Base-by-base conservation (phyloP, 768 basidiomycete genomes). In the Lentinula sp. region DNA sequence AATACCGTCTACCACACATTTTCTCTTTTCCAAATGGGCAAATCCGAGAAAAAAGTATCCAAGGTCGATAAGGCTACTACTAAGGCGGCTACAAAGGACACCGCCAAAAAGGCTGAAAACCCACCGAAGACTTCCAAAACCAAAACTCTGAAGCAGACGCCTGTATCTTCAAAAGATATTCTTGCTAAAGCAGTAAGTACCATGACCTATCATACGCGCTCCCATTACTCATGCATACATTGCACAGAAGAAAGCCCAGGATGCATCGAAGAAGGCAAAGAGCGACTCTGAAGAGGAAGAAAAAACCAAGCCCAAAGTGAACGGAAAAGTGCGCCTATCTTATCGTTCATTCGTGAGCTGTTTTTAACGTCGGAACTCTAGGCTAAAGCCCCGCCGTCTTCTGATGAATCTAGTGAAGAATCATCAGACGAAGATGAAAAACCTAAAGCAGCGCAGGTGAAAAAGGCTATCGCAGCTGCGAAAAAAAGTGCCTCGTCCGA, bases 371-470 rank as follows among this genome's bases (percentile, higher is more conserved):
- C 71, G 71, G 10, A 69, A 71, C 35, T 72, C 70, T 23, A 60
- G 58, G 58, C n/a, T 73, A 55, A 72, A 71, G 61, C 67, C 68
- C 16, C 69, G 67, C 46, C 53, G 64, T 21, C 68, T 68, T 46
- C 48, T 5, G 55, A 48, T 16, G 63, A 73, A 32, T 67, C 64
- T n/a, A 76, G 75, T 16, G 55, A 60, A 35, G 56, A 59, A 62
- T 73, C 71, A 56, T 77, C 76, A 16, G 71, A 74, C 21, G 77
- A 83, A 64, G 84, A 84, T 43, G 84, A 85, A 68, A 82, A 82
- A 66, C 77, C 83, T 62, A 85, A 86, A 69, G 78, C 80, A 42
- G 74, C 76, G 7, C 81, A 80, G 67, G 74, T 82, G 40, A 82
- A 81, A 64, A 72, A 70, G 56, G 67, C 70, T 28, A 48, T 61